Conservation (phyloP, 2,329 filamentous ascomycete genomes). For the Elsinoe necatrix region DNA sequence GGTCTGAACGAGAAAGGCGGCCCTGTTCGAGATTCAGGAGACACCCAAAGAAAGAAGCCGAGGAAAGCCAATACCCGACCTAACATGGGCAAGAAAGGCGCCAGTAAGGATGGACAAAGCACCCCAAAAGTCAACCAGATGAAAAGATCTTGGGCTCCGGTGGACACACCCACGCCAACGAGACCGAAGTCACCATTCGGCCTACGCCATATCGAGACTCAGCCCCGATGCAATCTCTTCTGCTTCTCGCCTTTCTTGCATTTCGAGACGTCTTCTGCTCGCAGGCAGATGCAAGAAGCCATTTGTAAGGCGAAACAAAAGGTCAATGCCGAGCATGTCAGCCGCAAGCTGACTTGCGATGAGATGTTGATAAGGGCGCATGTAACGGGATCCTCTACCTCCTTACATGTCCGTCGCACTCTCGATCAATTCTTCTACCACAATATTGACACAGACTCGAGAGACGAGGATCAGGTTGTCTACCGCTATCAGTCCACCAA, state of each 20-base stretch:
- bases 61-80: slow-evolving; percentile 13
- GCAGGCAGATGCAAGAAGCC: slow-evolving; percentile 47
- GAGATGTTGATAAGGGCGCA: slow-evolving; percentile 44
- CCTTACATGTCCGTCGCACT: slow-evolving; percentile 52
- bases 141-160: not conserved
- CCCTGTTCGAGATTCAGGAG: not conserved
- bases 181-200: slow-evolving; percentile 9
- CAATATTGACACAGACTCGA: slow-evolving; percentile 51
- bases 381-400: slow-evolving; percentile 37
- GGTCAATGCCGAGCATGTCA: slow-evolving; percentile 21
- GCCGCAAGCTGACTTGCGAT: slow-evolving; percentile 25
- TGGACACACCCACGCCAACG: not conserved
- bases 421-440: slow-evolving; percentile 60
- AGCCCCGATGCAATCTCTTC: slow-evolving; percentile 29
- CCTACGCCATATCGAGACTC: not conserved
- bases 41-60: not conserved
- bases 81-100: not conserved
- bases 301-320: slow-evolving; percentile 33
- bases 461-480: slow-evolving; percentile 57
- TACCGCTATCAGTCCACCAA: slow-evolving; percentile 48
- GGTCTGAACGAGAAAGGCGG: slow-evolving; percentile 1
- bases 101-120: slow-evolving; percentile 12
- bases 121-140: not conserved
- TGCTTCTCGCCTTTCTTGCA: slow-evolving; percentile 58
- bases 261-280: slow-evolving; percentile 48